Evolutionary conservation across 495 filamentous ascomycete genomes (phyloP), one percentile per base, ranked within the genome.

Genomic region (Xylaria palmicola): DNA sequence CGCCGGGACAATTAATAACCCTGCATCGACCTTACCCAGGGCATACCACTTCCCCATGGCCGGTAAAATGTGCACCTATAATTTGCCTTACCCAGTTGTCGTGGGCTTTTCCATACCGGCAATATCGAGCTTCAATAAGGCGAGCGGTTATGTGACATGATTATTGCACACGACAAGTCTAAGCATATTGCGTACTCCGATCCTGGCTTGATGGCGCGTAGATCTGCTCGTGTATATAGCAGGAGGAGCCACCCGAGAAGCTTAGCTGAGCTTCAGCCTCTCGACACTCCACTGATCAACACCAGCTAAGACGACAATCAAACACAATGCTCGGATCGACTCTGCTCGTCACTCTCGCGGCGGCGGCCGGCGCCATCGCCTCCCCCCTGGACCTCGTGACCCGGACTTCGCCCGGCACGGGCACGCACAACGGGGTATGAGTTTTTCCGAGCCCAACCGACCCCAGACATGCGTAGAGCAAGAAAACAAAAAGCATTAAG

Each of bases 371-470:
- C 20, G 72, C 69, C 60, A 52, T 81, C 48, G 78, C 79, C 50
- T 75, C 73, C 1, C 80, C 80, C 27, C 68, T 69, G 41, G 66
- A 69, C 9, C 66, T 68, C 41, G 56, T 67, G 58, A 63, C 63
- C 45, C 63, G 68, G 29, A 77, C 76, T 27, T 75, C 75, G 41
- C 65, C 74, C 40, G 66, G 68, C 57, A 80, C 80, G 17, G 80
- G 83, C 55, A 81, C 71, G 22, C 72, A 76, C 72, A 79, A 82
- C 64, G 83, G 83, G 53, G 53, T 56, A 54, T 41, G 51, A 17
- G 36, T 24, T 43, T 43, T 30, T 15, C 30, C 27, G 12, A 41
- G 24, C 6, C 26, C 48, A 2, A 51, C 29, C 24, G 39, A 32
- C 53, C n/a, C n/a, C n/a, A n/a, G n/a, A n/a, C n/a, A n/a, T n/a